Evolutionary conservation across 2,329 filamentous ascomycete genomes (phyloP), one percentile per base, ranked within the genome.

Genomic region (Venturia asperata): DNA sequence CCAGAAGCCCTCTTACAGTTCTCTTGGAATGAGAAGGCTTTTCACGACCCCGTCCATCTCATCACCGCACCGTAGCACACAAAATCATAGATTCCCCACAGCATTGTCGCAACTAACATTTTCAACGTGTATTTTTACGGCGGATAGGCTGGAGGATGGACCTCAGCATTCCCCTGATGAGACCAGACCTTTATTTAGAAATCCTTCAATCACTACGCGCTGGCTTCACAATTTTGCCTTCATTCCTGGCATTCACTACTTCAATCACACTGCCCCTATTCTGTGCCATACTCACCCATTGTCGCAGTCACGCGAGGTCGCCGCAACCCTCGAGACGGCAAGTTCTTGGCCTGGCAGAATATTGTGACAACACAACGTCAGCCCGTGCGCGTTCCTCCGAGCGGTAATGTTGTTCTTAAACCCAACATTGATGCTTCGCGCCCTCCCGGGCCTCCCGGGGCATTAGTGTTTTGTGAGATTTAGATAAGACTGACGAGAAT

Each of bases 1-100:
- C 47, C 21, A 24, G 11, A 52, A 27, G 5, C 10, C 21, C 21
- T 27, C 47, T 10, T 11, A 27, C 21, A 52, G 7, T 27, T 52
- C 47, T 52, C 11, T 27, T 52, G 21, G 47, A 52, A 15, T 27
- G 21, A 27, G 47, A 52, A 52, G 9, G 47, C 47, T 2, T 21
- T 27, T 37, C 52, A 58, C 52, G 52, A 19, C 52, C 30, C 52
- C 52, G 37, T 58, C 52, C 52, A 34, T 17, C 19, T 37, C 52
- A 58, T 17, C 30, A 58, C 30, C 52, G 52, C 52, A 58, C 27
- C 52, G 52, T 27, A 58, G 5, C 52, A 58, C 30, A 19, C 30
- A 37, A 56, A 58, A 58, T 37, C 52, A 58, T 58, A 37, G 52
- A 58, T 58, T 58, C 52, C 52, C 52, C 47, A 41, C 9, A 17